Percentiles rank a stretch among this genome's conserved stretches.
These are phyloP conservation scores for Symbiodinium pilosum DNA, from an alignment of 73 alveolate species.

Conservation along the genomic window DNA sequence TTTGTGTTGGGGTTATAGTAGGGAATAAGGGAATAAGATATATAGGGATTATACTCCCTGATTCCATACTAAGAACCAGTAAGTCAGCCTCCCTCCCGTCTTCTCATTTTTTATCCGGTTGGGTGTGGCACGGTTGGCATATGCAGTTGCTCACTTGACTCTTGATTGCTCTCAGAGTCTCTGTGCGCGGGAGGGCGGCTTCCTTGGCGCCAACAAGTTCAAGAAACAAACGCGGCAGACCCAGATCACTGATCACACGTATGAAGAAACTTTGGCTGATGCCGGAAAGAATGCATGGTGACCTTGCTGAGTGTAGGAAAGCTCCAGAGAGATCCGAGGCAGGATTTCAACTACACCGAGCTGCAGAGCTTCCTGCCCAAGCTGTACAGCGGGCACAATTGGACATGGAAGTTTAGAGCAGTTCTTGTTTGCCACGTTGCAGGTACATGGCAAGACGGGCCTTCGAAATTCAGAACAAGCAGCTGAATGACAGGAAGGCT, in stretches of 20 bases:
- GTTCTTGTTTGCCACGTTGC: not conserved
- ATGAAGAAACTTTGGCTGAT: not conserved
- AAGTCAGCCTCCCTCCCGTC: too few relatives aligned
- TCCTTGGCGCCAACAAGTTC: slow-evolving; percentile 87
- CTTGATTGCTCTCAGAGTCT: too few relatives aligned
- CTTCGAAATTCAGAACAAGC: slow-evolving; percentile 66
- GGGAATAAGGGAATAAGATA: too few relatives aligned
- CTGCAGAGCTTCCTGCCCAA: slow-evolving; percentile 86
- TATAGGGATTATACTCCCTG: too few relatives aligned
- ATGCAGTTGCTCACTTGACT: too few relatives aligned
- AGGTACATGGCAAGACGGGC: slow-evolving; percentile 91
- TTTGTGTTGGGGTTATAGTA: too few relatives aligned
- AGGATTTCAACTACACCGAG: slow-evolving; percentile 84
- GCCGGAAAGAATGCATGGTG: not conserved
- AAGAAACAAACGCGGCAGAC: slow-evolving; percentile 63
- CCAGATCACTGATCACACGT: too few relatives aligned
- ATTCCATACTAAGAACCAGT: too few relatives aligned
- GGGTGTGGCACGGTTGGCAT: too few relatives aligned
- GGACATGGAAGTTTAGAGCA: not conserved
- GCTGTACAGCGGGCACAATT: not conserved
- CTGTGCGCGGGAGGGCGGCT: slow-evolving; percentile 59
- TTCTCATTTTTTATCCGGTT: too few relatives aligned
- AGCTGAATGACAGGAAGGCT: slow-evolving; percentile 83
- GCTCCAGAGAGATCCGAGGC: slow-evolving; percentile 1
- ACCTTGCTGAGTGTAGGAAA: not conserved